Evolutionary conservation across 192 early-diverging fungal genomes (phyloP).

Genomic region (Powellomyces hirtus): DNA sequence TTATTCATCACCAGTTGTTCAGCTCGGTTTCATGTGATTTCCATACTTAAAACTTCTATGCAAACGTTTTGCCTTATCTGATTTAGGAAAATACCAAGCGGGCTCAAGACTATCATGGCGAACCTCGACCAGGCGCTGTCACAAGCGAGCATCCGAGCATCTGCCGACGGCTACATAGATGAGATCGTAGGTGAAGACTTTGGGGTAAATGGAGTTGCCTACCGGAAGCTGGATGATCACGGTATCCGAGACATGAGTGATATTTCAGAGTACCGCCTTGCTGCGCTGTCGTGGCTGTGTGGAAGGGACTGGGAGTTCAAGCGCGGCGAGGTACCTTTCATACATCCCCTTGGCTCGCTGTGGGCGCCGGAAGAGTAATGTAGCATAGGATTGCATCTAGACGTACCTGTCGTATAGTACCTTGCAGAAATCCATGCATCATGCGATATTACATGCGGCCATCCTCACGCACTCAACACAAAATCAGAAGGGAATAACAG

Average conservation of each 20-base stretch:
- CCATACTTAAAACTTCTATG: too few species aligned
- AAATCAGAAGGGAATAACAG: too few species aligned
- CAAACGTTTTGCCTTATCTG: neutral
- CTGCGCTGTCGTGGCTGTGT: slow-evolving; percentile 55
- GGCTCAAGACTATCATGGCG: slow-evolving; percentile 47
- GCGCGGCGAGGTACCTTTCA: slow-evolving; percentile 44
- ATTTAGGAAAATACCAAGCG: slow-evolving; percentile 38
- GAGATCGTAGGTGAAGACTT: slow-evolving; percentile 44
- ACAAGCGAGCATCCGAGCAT: slow-evolving; percentile 44
- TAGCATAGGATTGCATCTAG: too few species aligned
- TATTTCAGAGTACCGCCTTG: slow-evolving; percentile 53
- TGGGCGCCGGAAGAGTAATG: slow-evolving; percentile 48
- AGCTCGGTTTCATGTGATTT: neutral
- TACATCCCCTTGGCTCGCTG: slow-evolving; percentile 54
- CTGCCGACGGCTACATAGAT: slow-evolving; percentile 38
- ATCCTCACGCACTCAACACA: too few species aligned
- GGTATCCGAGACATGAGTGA: slow-evolving; percentile 21
- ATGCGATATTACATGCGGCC: too few species aligned
- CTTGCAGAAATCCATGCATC: too few species aligned
- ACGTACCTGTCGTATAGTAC: too few species aligned
- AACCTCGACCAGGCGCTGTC: slow-evolving; percentile 51
- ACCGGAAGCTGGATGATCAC: slow-evolving; percentile 31
- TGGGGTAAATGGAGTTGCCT: slow-evolving; percentile 35
- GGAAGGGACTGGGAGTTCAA: slow-evolving; percentile 51
- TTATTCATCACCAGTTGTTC: neutral